Evolutionary conservation across 306 rosid genomes (phyloP).

Genomic region (Clitoria ternatea): DNA sequence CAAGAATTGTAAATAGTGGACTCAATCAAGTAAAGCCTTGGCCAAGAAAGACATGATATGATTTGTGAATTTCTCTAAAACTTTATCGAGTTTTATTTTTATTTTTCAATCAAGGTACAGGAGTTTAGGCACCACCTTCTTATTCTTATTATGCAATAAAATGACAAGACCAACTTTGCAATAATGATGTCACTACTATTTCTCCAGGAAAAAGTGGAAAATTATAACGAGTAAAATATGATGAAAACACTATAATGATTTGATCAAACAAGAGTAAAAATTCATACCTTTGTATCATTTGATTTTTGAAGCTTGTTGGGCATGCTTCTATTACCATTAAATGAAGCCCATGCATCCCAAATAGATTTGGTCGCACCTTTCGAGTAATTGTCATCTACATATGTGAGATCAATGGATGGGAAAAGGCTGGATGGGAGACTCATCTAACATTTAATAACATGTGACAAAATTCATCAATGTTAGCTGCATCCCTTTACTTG

Average conservation of each 20-base stretch:
- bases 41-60: neutral
- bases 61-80: neutral
- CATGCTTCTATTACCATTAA: constrained; percentile 36
- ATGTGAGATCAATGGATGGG: constrained; percentile 70
- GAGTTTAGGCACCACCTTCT: neutral
- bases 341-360: constrained; percentile 61
- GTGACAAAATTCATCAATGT: neutral
- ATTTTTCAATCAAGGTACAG: neutral
- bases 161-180: neutral
- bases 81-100: neutral
- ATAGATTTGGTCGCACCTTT: constrained; percentile 49
- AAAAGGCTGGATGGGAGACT: constrained; percentile 63
- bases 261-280: neutral
- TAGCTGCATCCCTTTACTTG: neutral
- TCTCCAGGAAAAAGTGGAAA: neutral
- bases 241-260: neutral
- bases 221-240: neutral
- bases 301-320: constrained; percentile 4
- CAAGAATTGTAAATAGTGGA: neutral
- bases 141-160: neutral
- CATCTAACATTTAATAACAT: constrained; percentile 42
- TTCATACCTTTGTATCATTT: constrained; percentile 46
- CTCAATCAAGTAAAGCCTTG: neutral
- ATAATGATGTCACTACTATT: neutral
- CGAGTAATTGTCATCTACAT: constrained; percentile 64